Percentiles rank a stretch among this genome's conserved stretches.
phyloP scores from a whole-genome alignment of 2,329 filamentous ascomycete genomes.

The Neurospora sp. region DNA sequence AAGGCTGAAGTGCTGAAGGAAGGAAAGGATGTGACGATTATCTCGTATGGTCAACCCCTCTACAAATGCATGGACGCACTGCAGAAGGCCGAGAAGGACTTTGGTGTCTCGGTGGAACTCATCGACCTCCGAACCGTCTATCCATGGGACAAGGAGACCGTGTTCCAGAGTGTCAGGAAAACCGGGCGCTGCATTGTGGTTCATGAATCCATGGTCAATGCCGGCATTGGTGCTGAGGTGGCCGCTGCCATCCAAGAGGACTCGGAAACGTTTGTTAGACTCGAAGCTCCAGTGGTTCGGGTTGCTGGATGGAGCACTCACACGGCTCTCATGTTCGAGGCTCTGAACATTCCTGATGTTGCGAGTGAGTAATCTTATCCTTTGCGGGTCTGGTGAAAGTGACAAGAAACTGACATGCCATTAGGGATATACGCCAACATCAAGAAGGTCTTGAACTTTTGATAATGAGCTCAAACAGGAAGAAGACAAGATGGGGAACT shows the following conservation, averaged over 20 bases:
- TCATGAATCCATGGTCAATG: conserved; percentile 87
- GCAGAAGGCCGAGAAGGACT: conserved; percentile 61
- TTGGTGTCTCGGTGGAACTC: conserved; percentile 70
- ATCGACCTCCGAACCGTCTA: conserved; percentile 85
- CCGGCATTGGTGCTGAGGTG: conserved; percentile 80
- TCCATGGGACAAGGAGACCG: conserved; percentile 78
- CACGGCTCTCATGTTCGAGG: conserved; percentile 69
- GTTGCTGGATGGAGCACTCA: conserved; percentile 89
- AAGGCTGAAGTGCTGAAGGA: conserved; percentile 77
- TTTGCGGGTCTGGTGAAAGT: background rate
- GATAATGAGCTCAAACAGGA: conserved; percentile 9
- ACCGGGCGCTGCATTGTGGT: conserved; percentile 82
- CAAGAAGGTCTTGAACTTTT: conserved; percentile 58
- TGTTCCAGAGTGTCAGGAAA: conserved; percentile 75
- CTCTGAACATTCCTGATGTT: conserved; percentile 75
- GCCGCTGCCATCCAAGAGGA: conserved; percentile 82
- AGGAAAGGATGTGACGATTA: conserved; percentile 70
- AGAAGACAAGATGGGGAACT: background rate
- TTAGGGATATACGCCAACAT: conserved; percentile 64
- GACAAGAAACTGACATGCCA: conserved; percentile 19
- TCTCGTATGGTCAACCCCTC: conserved; percentile 83
- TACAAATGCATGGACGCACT: conserved; percentile 77
- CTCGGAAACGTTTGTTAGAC: conserved; percentile 60
- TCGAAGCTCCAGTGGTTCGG: conserved; percentile 78
- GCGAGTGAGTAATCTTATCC: conserved; percentile 53